Evolutionary conservation across 1,284 basidiomycete species (phyloP), one percentile per base, ranked within the genome.

Genomic region (Cutaneotrichosporon sp.): DNA sequence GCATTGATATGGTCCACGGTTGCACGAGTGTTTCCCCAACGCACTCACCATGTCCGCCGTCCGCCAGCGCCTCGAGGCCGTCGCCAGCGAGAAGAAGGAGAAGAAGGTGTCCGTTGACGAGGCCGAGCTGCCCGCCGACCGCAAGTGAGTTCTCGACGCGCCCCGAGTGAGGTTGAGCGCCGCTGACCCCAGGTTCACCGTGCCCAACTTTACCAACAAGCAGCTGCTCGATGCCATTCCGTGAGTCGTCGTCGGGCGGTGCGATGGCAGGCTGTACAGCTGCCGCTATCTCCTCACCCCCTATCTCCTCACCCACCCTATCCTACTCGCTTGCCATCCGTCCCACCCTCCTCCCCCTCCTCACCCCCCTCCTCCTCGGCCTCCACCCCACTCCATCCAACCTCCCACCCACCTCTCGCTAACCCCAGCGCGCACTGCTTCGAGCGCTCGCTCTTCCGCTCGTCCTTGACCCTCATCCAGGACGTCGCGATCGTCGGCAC

Each of bases 391-490:
- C 34, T 36, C 13, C 34, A 36, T 13, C 18, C 18, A 4, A 18
- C 5, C 38, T 16, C 7, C 38, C 7, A 7, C 38, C 38, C 38
- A n/a, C 38, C 18, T 16, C 2, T 5, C 38, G 43, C 51, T 54
- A 43, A 59, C 52, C 54, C 16, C 69, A 47, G 45, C 92, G 93
- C 14, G 77, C 89, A 95, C 81, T 98, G 95, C 83, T 92, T 89
- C 81, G 85, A 97, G 82, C 90, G 97, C 67, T 95, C 92, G 1
- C 89, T 92, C 1, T 70, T 95, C 74, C 84, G 84, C 75, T 95
- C 94, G 22, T 88, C 86, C 14, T 69, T 85, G 62, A 95, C 97
- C 79, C 82, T 97, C 60, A 77, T 88, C 56, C 89, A 87, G 84
- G 95, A 98, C 77, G 78, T 87, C 62, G 73, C 85, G 63, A 84